Evolutionary conservation across 495 filamentous ascomycete species (phyloP).

Genomic region (Penicillium verhagenii): DNA sequence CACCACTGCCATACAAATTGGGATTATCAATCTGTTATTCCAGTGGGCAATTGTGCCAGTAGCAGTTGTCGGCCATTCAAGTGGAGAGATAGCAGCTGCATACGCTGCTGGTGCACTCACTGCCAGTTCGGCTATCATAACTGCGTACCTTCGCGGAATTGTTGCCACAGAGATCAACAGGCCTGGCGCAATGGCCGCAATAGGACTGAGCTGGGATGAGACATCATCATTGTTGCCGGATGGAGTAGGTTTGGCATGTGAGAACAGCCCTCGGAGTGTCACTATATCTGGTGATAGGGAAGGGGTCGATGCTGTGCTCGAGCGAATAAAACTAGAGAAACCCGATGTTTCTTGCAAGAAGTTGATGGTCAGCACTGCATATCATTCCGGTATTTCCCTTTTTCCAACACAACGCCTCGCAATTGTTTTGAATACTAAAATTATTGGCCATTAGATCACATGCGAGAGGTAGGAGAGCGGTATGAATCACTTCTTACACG

Average conservation of each 20-base stretch:
- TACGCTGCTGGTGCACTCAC: slow-evolving; percentile 53
- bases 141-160: slow-evolving; percentile 39
- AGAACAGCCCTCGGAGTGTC: slow-evolving; percentile 41
- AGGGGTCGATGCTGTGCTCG: slow-evolving; percentile 36
- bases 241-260: slow-evolving; percentile 40
- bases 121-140: slow-evolving; percentile 29
- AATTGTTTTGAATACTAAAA: no score
- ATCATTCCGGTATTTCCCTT: slow-evolving; percentile 44
- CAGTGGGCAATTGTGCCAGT: slow-evolving; percentile 43
- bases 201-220: slow-evolving; percentile 25
- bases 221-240: slow-evolving; percentile 10
- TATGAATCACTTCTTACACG: slow-evolving; percentile 1
- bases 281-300: slow-evolving; percentile 45
- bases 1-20: slow-evolving; percentile 54
- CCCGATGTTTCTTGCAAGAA: slow-evolving; percentile 22
- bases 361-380: slow-evolving; percentile 42
- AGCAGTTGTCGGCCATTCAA: slow-evolving; percentile 60
- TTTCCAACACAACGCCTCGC: no score
- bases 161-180: neutral
- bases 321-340: slow-evolving; percentile 23
- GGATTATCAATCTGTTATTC: slow-evolving; percentile 42
- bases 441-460: slow-evolving; percentile 2
- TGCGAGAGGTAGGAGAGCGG: neutral
- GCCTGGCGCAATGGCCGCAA: slow-evolving; percentile 40
- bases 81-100: slow-evolving; percentile 63